Percentiles rank a stretch among this genome's conserved stretches.
These are phyloP conservation scores for Leucogyrophana mollusca DNA, from an alignment of 768 basidiomycete species.

Conservation along the genomic window DNA sequence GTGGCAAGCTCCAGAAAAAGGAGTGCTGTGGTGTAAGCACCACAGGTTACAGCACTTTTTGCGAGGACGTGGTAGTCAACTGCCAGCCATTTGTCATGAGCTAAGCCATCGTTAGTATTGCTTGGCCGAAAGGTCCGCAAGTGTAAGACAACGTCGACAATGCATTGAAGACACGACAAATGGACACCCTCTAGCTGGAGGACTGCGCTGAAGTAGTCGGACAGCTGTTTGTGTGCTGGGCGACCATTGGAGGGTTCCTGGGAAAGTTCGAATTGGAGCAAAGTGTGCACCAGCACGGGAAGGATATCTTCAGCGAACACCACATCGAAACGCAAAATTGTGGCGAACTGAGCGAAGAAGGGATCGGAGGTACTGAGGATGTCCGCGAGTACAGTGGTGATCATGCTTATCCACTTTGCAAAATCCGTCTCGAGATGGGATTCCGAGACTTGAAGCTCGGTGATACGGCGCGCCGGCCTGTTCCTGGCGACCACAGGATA, in stretches of 20 bases:
- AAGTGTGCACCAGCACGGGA: conserved; percentile 71
- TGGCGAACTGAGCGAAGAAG: conserved; percentile 69
- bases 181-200: conserved; percentile 20
- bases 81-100: conserved; percentile 79
- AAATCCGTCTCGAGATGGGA: conserved; percentile 49
- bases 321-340: conserved; percentile 54
- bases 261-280: conserved; percentile 42
- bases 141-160: conserved; percentile 79
- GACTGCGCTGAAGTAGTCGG: conserved; percentile 23
- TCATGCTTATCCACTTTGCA: conserved; percentile 56
- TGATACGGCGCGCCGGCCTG: conserved; percentile 35
- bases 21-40: conserved; percentile 86
- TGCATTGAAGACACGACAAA: conserved; percentile 50
- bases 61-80: conserved; percentile 74
- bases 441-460: conserved; percentile 31
- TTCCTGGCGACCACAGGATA: conserved; percentile 38
- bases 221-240: conserved; percentile 18
- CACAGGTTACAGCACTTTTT: conserved; percentile 69
- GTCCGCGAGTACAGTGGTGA: conserved; percentile 59
- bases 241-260: conserved; percentile 1
- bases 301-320: conserved; percentile 65
- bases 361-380: conserved; percentile 49
- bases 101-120: conserved; percentile 36
- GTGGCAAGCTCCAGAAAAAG: conserved; percentile 83
- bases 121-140: conserved; percentile 64